Evolutionary conservation across 2,329 filamentous ascomycete species (phyloP).

Genomic region (Didymella pomorum): DNA sequence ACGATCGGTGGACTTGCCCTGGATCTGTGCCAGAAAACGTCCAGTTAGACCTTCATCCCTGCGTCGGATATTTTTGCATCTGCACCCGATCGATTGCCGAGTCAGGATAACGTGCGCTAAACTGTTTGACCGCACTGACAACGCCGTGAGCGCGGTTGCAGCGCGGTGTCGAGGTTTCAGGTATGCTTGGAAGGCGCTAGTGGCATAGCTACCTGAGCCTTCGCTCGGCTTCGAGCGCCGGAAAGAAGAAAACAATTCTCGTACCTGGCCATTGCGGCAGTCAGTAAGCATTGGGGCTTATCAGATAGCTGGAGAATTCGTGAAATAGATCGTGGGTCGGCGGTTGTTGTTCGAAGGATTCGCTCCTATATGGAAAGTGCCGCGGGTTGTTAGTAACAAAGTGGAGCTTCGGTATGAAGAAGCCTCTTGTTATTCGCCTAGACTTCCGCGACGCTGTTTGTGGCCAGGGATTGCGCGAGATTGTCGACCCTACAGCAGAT

Average conservation of each 20-base stretch:
- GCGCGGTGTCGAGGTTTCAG: constrained; percentile 18
- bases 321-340: constrained; percentile 1
- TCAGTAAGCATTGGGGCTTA: not conserved
- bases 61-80: constrained; percentile 1
- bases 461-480: not conserved
- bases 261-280: not conserved
- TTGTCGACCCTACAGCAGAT: not conserved
- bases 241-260: not conserved
- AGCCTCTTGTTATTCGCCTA: constrained; percentile 10
- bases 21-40: constrained; percentile 5
- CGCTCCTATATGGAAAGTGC: constrained; percentile 14
- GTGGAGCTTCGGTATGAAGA: constrained; percentile 11
- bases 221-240: not conserved
- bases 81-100: constrained; percentile 3
- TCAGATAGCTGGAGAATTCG: not conserved
- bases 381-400: constrained; percentile 15
- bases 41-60: not conserved
- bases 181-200: constrained; percentile 19
- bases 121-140: not conserved
- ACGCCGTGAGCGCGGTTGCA: constrained; percentile 11
- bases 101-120: constrained; percentile 5
- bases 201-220: constrained; percentile 7
- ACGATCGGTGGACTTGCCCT: constrained; percentile 29
- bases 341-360: constrained; percentile 13
- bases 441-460: not conserved